phyloP scores from a whole-genome alignment of 768 basidiomycete species.

The Pulveroboletus ravenelii region DNA sequence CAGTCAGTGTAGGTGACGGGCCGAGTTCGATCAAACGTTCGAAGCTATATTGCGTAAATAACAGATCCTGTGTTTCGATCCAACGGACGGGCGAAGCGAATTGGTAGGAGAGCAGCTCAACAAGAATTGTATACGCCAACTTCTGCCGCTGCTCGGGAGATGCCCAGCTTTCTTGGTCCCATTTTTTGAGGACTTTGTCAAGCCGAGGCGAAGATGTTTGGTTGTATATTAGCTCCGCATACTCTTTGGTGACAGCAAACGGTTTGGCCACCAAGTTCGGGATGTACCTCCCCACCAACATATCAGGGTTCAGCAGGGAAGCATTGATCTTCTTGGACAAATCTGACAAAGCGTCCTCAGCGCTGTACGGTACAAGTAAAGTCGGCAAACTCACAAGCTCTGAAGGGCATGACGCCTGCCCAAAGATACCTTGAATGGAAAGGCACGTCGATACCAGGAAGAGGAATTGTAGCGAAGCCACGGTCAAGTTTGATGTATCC shows the following conservation, averaged over 20 bases:
- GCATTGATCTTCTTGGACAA: constrained; percentile 98
- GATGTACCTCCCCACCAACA: constrained; percentile 92
- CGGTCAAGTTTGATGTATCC: constrained; percentile 94
- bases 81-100: constrained; percentile 98
- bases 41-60: constrained; percentile 82
- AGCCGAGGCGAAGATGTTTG: constrained; percentile 95
- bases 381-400: constrained; percentile 67
- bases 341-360: constrained; percentile 42
- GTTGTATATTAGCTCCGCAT: constrained; percentile 93
- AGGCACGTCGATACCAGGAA: constrained; percentile 97
- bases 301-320: constrained; percentile 86
- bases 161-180: constrained; percentile 91
- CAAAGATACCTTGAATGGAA: constrained; percentile 99
- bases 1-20: constrained; percentile 92
- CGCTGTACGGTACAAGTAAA: neutral
- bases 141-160: constrained; percentile 79
- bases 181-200: constrained; percentile 88
- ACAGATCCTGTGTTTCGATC: constrained; percentile 97
- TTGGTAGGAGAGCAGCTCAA: constrained; percentile 96
- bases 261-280: constrained; percentile 93
- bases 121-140: constrained; percentile 92
- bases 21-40: constrained; percentile 95
- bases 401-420: constrained; percentile 97
- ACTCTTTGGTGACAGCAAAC: constrained; percentile 78
- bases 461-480: constrained; percentile 92